Conservation (phyloP, 768 basidiomycete genomes). For the Boletus tomentosulus region DNA sequence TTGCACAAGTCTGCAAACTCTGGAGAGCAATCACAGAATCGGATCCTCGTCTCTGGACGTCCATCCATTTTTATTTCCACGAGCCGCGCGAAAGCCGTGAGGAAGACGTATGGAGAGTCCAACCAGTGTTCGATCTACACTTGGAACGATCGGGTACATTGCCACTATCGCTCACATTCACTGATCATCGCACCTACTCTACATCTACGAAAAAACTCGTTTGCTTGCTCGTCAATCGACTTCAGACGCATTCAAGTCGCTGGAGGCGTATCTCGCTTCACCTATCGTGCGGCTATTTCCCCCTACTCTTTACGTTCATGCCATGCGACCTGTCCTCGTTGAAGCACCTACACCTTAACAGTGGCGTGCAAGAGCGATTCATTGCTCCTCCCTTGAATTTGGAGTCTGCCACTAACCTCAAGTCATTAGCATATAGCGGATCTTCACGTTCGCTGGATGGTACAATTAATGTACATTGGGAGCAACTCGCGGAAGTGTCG, state of each 20-base stretch:
- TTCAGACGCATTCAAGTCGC: slow-evolving; percentile 13
- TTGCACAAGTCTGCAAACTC: slow-evolving; percentile 15
- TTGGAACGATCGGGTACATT: slow-evolving; percentile 10
- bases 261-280: slow-evolving; percentile 15
- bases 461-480: slow-evolving; percentile 6
- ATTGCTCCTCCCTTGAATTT: neutral
- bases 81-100: neutral
- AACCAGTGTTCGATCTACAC: slow-evolving; percentile 3
- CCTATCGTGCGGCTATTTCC: slow-evolving; percentile 7
- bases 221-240: slow-evolving; percentile 10
- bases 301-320: slow-evolving; percentile 10
- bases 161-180: slow-evolving; percentile 16
- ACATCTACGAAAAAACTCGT: slow-evolving; percentile 2
- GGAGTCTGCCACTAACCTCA: slow-evolving; percentile 8
- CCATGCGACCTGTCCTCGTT: slow-evolving; percentile 10
- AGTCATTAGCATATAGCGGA: slow-evolving; percentile 13
- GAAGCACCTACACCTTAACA: slow-evolving; percentile 10
- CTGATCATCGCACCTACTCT: slow-evolving; percentile 13
- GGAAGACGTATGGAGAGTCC: slow-evolving; percentile 3
- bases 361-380: neutral
- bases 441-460: neutral
- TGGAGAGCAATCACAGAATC: slow-evolving; percentile 15
- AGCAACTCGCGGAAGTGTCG: slow-evolving; percentile 10
- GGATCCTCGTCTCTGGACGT: slow-evolving; percentile 18
- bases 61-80: slow-evolving; percentile 15